phyloP scores from a whole-genome alignment of 1,284 basidiomycete genomes.

The Papiliotrema laurentii region DNA sequence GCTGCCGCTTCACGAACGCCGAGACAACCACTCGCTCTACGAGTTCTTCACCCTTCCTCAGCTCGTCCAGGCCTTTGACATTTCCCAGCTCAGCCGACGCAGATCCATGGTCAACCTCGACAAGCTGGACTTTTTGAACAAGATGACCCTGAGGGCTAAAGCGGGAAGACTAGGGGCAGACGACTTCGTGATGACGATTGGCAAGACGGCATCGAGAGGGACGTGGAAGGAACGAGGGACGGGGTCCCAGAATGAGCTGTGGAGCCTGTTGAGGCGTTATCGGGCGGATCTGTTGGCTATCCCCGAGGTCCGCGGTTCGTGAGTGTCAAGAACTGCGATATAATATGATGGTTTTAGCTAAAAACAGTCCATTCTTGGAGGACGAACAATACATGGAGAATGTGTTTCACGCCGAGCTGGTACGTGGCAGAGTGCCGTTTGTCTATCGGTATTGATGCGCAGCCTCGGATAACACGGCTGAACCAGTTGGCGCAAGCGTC shows the following conservation, averaged over 20 bases:
- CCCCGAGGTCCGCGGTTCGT: constrained; percentile 29
- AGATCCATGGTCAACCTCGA: constrained; percentile 39
- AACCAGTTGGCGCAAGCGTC: constrained; percentile 63
- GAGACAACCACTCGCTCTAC: constrained; percentile 32
- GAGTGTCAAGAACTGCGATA: constrained; percentile 11
- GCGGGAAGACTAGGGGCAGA: constrained; percentile 33
- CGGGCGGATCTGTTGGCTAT: constrained; percentile 32
- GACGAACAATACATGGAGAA: constrained; percentile 34
- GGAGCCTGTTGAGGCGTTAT: constrained; percentile 27
- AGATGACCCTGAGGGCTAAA: constrained; percentile 42
- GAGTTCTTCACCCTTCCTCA: constrained; percentile 42
- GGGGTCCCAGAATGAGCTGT: constrained; percentile 1
- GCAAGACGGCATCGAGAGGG: constrained; percentile 13
- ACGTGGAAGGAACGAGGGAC: constrained; percentile 17
- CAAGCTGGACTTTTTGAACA: constrained; percentile 47
- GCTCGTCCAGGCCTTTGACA: constrained; percentile 37
- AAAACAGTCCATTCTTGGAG: constrained; percentile 28
- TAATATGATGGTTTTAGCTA: not conserved
- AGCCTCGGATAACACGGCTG: constrained; percentile 68
- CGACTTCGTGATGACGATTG: constrained; percentile 40
- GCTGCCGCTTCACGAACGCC: constrained; percentile 38
- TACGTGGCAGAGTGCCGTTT: constrained; percentile 17
- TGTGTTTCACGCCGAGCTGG: constrained; percentile 45
- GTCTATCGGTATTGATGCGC: not conserved
- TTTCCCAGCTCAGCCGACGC: constrained; percentile 35